phyloP scores from a whole-genome alignment of 2,329 filamentous ascomycete species.

The Tolypocladium ovalisporum region DNA sequence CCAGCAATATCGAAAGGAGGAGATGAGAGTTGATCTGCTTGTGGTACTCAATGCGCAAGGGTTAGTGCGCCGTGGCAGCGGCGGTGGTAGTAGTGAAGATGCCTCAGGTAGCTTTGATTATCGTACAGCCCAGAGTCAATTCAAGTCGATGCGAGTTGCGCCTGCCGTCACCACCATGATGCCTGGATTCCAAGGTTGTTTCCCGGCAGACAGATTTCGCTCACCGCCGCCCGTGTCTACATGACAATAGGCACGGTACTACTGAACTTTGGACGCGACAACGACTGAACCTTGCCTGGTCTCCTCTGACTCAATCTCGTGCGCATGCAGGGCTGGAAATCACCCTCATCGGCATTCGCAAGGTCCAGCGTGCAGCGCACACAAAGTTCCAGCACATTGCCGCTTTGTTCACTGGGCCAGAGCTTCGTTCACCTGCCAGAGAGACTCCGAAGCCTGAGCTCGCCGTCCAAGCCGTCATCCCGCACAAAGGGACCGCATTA shows the following conservation, averaged over 20 bases:
- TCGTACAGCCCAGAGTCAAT: background rate
- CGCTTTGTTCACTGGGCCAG: background rate
- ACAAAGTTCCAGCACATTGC: background rate
- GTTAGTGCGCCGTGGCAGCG: background rate
- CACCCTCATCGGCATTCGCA: background rate
- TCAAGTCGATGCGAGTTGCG: background rate
- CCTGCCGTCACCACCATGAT: background rate
- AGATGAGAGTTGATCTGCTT: background rate
- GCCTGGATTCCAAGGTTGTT: background rate
- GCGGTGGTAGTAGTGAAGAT: background rate
- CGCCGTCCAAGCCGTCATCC: background rate
- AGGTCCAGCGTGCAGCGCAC: background rate
- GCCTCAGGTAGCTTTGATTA: background rate
- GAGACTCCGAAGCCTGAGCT: background rate
- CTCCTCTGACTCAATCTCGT: background rate
- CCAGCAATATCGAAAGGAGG: background rate
- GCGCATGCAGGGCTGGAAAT: background rate
- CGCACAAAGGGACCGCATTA: background rate
- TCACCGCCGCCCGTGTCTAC: background rate
- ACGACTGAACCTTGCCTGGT: background rate
- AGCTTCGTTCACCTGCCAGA: background rate
- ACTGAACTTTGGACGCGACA: background rate
- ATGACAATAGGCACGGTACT: background rate
- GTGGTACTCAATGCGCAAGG: background rate
- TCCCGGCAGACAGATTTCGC: too few relatives aligned